These are phyloP conservation scores for Aspergillus ustus DNA, from an alignment of 2,329 filamentous ascomycete genomes.

Conservation along the genomic window DNA sequence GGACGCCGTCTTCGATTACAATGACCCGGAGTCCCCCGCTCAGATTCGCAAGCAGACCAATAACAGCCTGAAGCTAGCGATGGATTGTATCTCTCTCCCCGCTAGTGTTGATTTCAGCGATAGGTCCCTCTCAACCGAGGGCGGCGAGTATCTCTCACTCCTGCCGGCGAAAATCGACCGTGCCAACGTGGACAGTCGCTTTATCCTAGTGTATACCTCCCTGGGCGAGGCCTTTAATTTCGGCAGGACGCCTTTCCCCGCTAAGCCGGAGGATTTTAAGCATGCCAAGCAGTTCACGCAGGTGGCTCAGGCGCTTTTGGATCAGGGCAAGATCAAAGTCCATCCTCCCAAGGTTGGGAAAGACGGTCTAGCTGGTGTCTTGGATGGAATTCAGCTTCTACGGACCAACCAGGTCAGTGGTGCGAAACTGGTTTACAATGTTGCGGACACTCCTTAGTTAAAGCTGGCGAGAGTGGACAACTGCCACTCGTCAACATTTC, in stretches of 20 bases:
- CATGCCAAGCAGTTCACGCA: background rate
- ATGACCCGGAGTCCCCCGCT: background rate
- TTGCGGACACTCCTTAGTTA: conserved; percentile 8
- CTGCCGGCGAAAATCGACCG: background rate
- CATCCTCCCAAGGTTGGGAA: background rate
- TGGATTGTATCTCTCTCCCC: background rate
- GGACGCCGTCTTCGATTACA: conserved; percentile 1
- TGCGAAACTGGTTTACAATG: conserved; percentile 8
- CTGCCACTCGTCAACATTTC: too few species aligned
- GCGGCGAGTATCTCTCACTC: background rate
- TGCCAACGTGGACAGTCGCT: background rate
- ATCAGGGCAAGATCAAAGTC: background rate
- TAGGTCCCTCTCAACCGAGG: background rate
- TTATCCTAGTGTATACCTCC: background rate
- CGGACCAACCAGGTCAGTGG: conserved; percentile 5
- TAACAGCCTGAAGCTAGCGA: background rate
- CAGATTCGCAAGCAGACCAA: background rate
- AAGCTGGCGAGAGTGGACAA: background rate
- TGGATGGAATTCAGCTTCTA: conserved; percentile 1
- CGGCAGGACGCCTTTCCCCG: background rate
- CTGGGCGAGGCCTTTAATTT: background rate
- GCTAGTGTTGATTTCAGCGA: background rate
- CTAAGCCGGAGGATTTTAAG: background rate
- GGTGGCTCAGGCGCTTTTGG: background rate
- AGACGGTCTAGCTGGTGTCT: background rate